These are phyloP conservation scores for Colletotrichum destructivum DNA, from an alignment of 2,329 filamentous ascomycete species.

Conservation along the genomic window DNA sequence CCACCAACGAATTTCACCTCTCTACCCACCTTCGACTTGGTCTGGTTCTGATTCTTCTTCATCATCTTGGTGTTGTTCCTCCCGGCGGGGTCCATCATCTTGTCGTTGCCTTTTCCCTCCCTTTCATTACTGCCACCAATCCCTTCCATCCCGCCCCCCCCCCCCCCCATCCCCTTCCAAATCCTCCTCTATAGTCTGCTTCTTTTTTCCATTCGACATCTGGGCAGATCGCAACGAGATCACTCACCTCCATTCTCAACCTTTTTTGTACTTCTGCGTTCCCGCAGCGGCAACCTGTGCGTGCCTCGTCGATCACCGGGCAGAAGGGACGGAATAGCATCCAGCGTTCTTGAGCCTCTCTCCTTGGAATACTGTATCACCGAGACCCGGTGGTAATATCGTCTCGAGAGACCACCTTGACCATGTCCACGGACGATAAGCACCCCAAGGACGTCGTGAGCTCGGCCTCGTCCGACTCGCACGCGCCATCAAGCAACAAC, in stretches of 20 bases:
- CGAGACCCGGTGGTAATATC: background rate
- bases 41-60: background rate
- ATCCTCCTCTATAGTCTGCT: background rate
- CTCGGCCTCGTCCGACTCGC: slow-evolving; percentile 39
- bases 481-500: slow-evolving; percentile 41
- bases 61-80: background rate
- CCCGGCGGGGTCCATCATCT: background rate
- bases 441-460: slow-evolving; percentile 39
- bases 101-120: slow-evolving; percentile 14
- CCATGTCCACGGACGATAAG: slow-evolving; percentile 49
- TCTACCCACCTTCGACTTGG: background rate
- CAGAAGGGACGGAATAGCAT: background rate
- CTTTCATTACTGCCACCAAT: slow-evolving; percentile 14
- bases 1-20: too few species aligned
- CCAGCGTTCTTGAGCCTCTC: background rate
- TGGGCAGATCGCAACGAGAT: slow-evolving; percentile 11
- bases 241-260: background rate
- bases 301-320: slow-evolving; percentile 21
- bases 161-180: background rate
- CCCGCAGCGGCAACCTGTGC: slow-evolving; percentile 30
- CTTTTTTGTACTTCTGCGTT: slow-evolving; percentile 1
- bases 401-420: slow-evolving; percentile 9
- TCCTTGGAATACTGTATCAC: background rate
- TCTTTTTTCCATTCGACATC: slow-evolving; percentile 22
- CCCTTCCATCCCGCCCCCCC: slow-evolving; percentile 1